Evolutionary conservation across 495 filamentous ascomycete genomes (phyloP).

Genomic region (Penicillium herquei): DNA sequence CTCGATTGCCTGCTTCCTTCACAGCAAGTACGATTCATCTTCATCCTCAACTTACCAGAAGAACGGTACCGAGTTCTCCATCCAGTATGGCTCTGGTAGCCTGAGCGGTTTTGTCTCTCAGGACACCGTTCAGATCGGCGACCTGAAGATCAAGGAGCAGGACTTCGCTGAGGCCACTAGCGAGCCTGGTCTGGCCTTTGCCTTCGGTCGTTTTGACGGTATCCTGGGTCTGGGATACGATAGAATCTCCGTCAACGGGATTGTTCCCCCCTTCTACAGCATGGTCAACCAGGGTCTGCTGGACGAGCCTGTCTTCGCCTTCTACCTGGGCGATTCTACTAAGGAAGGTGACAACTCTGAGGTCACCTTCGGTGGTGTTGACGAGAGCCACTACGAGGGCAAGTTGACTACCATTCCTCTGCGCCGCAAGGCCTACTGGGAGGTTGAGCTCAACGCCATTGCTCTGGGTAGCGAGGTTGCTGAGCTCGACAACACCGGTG

Average conservation of each 20-base stretch:
- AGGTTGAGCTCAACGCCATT: constrained; percentile 93
- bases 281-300: constrained; percentile 86
- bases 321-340: constrained; percentile 83
- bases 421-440: constrained; percentile 99
- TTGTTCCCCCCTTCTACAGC: constrained; percentile 93
- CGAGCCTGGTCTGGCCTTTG: constrained; percentile 95
- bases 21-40: constrained; percentile 92
- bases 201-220: constrained; percentile 97
- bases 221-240: constrained; percentile 95
- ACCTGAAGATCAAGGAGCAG: constrained; percentile 81
- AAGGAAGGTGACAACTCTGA: constrained; percentile 76
- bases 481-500: constrained; percentile 88
- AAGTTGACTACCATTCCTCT: constrained; percentile 91
- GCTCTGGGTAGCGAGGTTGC: constrained; percentile 79
- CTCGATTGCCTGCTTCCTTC: constrained; percentile 97
- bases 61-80: constrained; percentile 91
- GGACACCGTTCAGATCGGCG: constrained; percentile 83
- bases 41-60: constrained; percentile 87
- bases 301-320: constrained; percentile 92
- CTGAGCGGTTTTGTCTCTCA: constrained; percentile 92
- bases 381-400: constrained; percentile 82
- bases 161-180: constrained; percentile 92
- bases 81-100: constrained; percentile 93
- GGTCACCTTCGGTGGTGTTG: constrained; percentile 88
- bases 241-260: constrained; percentile 92